These are phyloP conservation scores for Santalum album DNA, from an alignment of 164 flowering plant species.

Conservation along the genomic window DNA sequence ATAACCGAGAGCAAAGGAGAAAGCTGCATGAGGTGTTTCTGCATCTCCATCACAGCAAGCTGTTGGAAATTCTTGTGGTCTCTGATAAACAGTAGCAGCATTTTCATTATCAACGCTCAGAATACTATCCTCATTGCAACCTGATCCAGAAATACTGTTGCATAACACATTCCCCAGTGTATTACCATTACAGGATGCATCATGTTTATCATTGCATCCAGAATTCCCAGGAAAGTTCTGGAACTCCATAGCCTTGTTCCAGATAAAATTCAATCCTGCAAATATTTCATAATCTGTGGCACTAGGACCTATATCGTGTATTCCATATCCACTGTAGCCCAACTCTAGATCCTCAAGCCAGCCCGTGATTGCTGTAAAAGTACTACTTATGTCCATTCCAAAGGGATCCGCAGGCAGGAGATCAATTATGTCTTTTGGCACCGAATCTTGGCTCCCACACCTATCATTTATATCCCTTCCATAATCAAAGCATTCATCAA, in stretches of 20 bases:
- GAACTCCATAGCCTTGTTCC: constrained; percentile 45
- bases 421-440: constrained; percentile 47
- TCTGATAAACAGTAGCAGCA: not conserved
- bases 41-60: constrained; percentile 20
- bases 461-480: constrained; percentile 29
- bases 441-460: constrained; percentile 31
- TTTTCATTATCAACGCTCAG: constrained; percentile 16
- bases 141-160: constrained; percentile 15
- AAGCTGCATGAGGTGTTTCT: constrained; percentile 47
- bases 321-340: constrained; percentile 32
- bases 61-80: constrained; percentile 5
- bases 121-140: constrained; percentile 15
- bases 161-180: constrained; percentile 12
- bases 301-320: constrained; percentile 14
- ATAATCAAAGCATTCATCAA: constrained; percentile 36
- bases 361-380: constrained; percentile 63
- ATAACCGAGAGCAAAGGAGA: constrained; percentile 46
- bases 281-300: constrained; percentile 34
- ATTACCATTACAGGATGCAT: constrained; percentile 15
- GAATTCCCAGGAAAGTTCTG: constrained; percentile 24
- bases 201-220: constrained; percentile 11
- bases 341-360: constrained; percentile 71
- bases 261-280: constrained; percentile 46
- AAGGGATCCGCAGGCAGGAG: constrained; percentile 89
- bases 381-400: constrained; percentile 70